These are phyloP conservation scores for Chlorokybus atmophyticus DNA, from an alignment of 139 green algal genomes.

Conservation along the genomic window DNA sequence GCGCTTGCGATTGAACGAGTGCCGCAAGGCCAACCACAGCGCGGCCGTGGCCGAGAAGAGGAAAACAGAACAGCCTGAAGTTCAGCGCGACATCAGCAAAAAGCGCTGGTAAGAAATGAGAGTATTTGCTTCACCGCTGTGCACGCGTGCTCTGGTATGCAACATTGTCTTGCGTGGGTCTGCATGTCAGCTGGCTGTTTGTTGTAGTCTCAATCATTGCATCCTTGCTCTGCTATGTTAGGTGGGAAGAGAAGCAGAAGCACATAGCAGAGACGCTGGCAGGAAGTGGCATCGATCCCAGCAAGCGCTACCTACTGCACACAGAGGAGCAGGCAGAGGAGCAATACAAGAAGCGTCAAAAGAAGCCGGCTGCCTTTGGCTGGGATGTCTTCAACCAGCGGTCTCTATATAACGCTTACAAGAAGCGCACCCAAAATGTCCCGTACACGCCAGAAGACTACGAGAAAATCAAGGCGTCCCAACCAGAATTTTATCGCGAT, in stretches of 20 bases:
- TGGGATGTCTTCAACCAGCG: conserved; percentile 42
- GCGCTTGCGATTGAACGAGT: conserved; percentile 32
- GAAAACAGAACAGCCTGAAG: conserved; percentile 8
- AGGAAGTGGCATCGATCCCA: conserved; percentile 46
- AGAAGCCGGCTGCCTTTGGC: conserved; percentile 45
- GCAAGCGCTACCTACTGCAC: conserved; percentile 64
- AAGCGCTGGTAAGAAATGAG: conserved; percentile 17
- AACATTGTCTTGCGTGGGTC: no score
- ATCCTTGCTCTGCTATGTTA: no score
- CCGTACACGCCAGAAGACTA: conserved; percentile 45
- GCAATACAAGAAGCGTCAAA: conserved; percentile 63
- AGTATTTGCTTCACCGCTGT: no score
- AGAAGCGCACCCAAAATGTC: conserved; percentile 61
- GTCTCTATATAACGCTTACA: conserved; percentile 55
- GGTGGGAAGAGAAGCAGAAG: conserved; percentile 36
- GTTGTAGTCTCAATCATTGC: no score
- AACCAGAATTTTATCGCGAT: conserved; percentile 69
- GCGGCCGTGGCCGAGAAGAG: conserved; percentile 72
- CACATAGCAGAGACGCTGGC: conserved; percentile 41
- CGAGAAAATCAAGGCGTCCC: conserved; percentile 50
- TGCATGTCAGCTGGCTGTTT: no score
- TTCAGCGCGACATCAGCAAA: conserved; percentile 18
- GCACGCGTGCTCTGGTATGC: no score
- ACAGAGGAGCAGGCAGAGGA: conserved; percentile 55
- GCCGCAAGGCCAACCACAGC: conserved; percentile 73